A percentile compares a stretch with the other conserved stretches of the same genome.
Evolutionary conservation across 2,329 filamentous ascomycete species (phyloP).

Genomic region (Aspergillus pseudoterreus): DNA sequence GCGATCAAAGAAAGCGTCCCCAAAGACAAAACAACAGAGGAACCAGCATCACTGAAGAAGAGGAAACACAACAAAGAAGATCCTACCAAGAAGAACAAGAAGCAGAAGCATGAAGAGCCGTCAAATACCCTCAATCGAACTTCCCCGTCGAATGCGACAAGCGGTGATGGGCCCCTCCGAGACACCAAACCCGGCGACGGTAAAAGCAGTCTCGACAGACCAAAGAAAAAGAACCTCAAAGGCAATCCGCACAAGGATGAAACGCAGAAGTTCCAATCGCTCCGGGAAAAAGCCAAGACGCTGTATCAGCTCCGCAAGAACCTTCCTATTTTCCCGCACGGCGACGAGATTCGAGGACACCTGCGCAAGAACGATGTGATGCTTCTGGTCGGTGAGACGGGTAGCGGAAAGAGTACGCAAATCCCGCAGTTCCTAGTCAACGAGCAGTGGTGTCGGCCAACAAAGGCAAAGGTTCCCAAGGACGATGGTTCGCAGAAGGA

Average conservation of each 20-base stretch:
- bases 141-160: not conserved
- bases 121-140: constrained; percentile 4
- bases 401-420: constrained; percentile 95
- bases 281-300: constrained; percentile 45
- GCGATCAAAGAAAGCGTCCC: constrained; percentile 7
- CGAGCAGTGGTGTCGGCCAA: constrained; percentile 73
- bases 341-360: constrained; percentile 63
- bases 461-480: constrained; percentile 48
- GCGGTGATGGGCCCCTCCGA: not conserved
- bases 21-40: not conserved
- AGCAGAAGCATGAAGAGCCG: constrained; percentile 29
- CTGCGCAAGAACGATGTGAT: constrained; percentile 69
- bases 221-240: constrained; percentile 5
- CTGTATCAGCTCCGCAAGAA: constrained; percentile 56
- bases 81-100: constrained; percentile 23
- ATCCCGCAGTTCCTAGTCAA: constrained; percentile 82
- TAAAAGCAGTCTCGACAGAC: constrained; percentile 8
- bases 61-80: constrained; percentile 8
- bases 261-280: constrained; percentile 24
- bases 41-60: constrained; percentile 8
- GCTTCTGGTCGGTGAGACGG: constrained; percentile 87
- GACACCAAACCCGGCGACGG: not conserved
- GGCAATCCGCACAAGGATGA: constrained; percentile 17
- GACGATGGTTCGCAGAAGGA: constrained; percentile 34
- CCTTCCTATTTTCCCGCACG: constrained; percentile 77